These are phyloP conservation scores for Macrolepiota dolichaula DNA, from an alignment of 768 basidiomycete species.

Conservation along the genomic window DNA sequence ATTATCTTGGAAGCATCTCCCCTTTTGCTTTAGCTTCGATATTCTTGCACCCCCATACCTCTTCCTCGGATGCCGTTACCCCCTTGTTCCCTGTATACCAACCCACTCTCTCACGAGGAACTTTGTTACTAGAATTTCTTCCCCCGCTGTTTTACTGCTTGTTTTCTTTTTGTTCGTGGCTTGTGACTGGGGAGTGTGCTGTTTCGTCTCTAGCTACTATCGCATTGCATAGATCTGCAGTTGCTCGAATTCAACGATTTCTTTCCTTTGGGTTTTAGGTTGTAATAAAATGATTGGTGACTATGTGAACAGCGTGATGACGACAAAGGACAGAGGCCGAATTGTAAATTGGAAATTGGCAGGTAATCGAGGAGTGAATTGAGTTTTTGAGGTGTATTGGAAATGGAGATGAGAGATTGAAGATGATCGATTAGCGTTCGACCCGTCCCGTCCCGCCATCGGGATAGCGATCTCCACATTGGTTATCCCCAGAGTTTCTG, in stretches of 20 bases:
- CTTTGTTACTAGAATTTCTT: conserved; percentile 8
- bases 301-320: background rate
- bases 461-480: background rate
- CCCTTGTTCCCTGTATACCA: conserved; percentile 9
- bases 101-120: background rate
- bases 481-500: background rate
- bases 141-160: background rate
- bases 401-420: background rate
- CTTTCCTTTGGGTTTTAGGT: conserved; percentile 4
- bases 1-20: conserved; percentile 9
- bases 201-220: background rate
- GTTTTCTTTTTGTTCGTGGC: background rate
- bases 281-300: background rate
- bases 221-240: background rate
- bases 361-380: background rate
- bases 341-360: background rate
- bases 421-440: background rate
- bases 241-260: background rate
- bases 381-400: background rate
- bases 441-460: background rate
- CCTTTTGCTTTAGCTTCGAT: background rate
- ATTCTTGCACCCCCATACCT: background rate
- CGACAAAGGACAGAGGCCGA: background rate
- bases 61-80: background rate
- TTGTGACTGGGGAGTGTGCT: background rate